Base-by-base conservation (phyloP, 352 stramenopile species). In the Phytopythium chamaehyphon region DNA sequence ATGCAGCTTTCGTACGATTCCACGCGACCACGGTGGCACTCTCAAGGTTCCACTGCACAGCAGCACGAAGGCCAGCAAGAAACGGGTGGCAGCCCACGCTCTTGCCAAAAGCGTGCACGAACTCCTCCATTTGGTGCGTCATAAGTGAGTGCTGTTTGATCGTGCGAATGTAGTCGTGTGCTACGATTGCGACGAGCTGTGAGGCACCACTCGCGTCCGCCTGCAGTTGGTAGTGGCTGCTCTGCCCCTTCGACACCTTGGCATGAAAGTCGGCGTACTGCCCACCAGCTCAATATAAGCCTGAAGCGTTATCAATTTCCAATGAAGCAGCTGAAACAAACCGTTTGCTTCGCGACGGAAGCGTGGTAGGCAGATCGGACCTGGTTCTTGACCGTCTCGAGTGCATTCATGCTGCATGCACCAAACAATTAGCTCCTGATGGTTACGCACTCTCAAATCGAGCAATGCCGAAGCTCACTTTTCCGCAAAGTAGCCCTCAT, bases 1-100 rank as follows among this genome's bases (percentile, higher is more conserved):
- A 16, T 16, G 47, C 8, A 19, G 14, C 11, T 6, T 10, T 73
- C 72, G 40, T 67, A 91, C 81, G 37, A 63, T 71, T 73, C 81
- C 81, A 91, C 15, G 73, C 76, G 18, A 88, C 68, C 37, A 91
- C 66, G 1, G 68, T 86, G 9, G 71, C 59, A 54, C 74, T 88
- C 43, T 76, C 64, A 15, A 87, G 54, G 37, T 89, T 91, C 69
- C 64, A 83, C 47, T 75, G 66, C 16, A 91, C 54, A 23, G 76
- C 56, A 24, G 69, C 55, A n/a, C 51, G 64, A 9, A 91, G 62
- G 3, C 81, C 81, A 7, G 69, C 75, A 16, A 91, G 50, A 39
- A 91, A 87, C n/a, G 81, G 77, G 54, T 91, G 81, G 19, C 58
- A 78, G 22, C 73, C 81, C 31, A 91, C 64, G 28, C 85, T 79